Evolutionary conservation across 78 protist species (phyloP), one percentile per base, ranked within the genome.

Genomic region (Dictyostelium firmibasis): DNA sequence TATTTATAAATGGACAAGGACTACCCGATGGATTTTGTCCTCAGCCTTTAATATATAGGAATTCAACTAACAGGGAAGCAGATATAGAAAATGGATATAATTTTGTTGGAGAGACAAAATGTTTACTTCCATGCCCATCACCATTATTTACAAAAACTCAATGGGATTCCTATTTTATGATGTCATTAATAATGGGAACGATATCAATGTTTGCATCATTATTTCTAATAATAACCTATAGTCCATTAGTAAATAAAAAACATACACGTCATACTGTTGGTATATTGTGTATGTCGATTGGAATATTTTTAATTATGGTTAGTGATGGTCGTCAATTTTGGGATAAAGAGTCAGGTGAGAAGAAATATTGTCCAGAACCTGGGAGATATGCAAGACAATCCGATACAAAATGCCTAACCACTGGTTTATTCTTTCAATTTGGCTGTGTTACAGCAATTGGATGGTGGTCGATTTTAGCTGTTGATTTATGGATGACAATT

Each of bases 1-100:
- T 57, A 57, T 57, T 57, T 20, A 57, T 57, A 16, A 57, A 57
- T 57, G 67, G 67, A 57, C 67, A 57, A 67, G 16, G 2, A 23
- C 18, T 72, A 31, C 79, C 79, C 10, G 38, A 29, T 29, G 79
- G 79, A 47, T 79, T 79, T 79, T 86, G 92, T 35, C 92, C 92
- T 10, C 18, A 13, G 25, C 76, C 82, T 3, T 60, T 86, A 27
- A n/a, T 86, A 35, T 74, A 23, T 13, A 86, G 92, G 43, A 86
- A 86, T 38, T 31, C 92, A 35, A 86, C 81, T 0, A 44, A 87
- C 27, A 87, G 85, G 36, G 44, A 36, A 2, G 50, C 14, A n/a
- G 91, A 85, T 74, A 31, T 23, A 50, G 75, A 69, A 0, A 87
- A 64, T 53, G 93, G 93, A 64, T 87, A 62, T 62, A 25, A 25